These are phyloP conservation scores for Acaromyces ingoldii DNA, from an alignment of 1,284 basidiomycete species.

Conservation along the genomic window DNA sequence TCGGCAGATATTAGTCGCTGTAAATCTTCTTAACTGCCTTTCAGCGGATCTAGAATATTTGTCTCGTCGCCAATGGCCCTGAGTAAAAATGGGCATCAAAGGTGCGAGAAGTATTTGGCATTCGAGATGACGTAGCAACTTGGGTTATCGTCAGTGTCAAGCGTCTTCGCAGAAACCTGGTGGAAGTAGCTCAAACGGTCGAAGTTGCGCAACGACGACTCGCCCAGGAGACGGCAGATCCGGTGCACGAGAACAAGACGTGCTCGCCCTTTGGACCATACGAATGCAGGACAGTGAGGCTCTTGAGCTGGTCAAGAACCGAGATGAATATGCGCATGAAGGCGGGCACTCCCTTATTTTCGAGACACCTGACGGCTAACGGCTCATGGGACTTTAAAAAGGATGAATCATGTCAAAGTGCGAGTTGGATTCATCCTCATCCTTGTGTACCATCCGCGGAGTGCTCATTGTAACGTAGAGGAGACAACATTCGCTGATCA, in stretches of 20 bases:
- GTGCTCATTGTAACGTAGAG: constrained; percentile 72
- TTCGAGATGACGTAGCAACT: constrained; percentile 81
- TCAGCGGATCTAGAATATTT: constrained; percentile 71
- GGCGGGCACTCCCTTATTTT: constrained; percentile 51
- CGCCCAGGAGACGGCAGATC: constrained; percentile 64
- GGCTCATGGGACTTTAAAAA: constrained; percentile 84
- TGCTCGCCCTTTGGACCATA: constrained; percentile 75
- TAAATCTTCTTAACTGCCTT: constrained; percentile 77
- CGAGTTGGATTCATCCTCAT: constrained; percentile 63
- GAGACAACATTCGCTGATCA: constrained; percentile 70
- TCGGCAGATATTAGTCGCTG: constrained; percentile 75
- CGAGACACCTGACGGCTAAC: constrained; percentile 69
- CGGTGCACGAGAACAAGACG: constrained; percentile 76
- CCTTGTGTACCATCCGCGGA: constrained; percentile 71
- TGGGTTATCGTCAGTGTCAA: constrained; percentile 68
- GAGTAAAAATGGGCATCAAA: constrained; percentile 81
- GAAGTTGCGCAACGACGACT: constrained; percentile 76
- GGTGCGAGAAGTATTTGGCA: constrained; percentile 71
- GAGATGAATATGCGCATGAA: constrained; percentile 63
- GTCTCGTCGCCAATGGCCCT: constrained; percentile 69
- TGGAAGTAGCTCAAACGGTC: constrained; percentile 76
- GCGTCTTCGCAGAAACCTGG: constrained; percentile 68
- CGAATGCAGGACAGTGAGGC: constrained; percentile 75
- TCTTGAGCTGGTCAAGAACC: constrained; percentile 78
- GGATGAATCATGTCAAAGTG: constrained; percentile 85